phyloP scores from a whole-genome alignment of 345 rosid genomes.

The Eucalyptus dawsonii region DNA sequence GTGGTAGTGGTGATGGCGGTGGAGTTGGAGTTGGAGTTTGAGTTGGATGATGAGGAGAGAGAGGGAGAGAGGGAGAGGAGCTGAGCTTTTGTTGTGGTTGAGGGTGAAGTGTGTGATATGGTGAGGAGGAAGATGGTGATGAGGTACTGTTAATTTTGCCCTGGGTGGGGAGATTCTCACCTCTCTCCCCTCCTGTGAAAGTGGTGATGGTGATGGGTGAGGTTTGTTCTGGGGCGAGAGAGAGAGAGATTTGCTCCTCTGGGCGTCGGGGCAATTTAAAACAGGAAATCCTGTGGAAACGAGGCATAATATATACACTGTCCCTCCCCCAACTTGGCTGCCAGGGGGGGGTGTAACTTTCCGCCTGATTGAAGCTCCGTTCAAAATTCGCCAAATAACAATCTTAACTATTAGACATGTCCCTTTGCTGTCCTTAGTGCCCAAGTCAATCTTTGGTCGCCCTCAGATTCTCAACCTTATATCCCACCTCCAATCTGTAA shows the following conservation, averaged over 20 bases:
- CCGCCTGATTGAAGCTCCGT: neutral
- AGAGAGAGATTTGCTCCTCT: neutral
- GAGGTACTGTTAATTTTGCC: constrained; percentile 5
- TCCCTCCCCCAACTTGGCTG: neutral
- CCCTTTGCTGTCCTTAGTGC: neutral
- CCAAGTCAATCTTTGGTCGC: neutral
- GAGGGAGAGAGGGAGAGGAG: neutral
- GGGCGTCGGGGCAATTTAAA: neutral
- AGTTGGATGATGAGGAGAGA: neutral
- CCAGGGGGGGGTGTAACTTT: neutral
- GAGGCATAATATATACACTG: neutral
- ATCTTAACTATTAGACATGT: neutral
- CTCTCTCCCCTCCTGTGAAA: neutral
- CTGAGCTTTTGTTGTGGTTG: constrained; percentile 7
- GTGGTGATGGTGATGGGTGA: neutral
- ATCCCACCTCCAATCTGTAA: neutral
- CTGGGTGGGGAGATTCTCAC: neutral
- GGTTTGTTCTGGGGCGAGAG: neutral
- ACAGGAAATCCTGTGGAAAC: neutral
- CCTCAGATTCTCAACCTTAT: neutral
- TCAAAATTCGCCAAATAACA: neutral
- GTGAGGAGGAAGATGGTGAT: constrained; percentile 27
- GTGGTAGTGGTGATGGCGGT: neutral
- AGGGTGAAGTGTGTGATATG: constrained; percentile 22
- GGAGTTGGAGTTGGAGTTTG: neutral